Evolutionary conservation across 805 yeast genomes (phyloP).

Genomic region (Yamadazyma takamatsuzukensis): DNA sequence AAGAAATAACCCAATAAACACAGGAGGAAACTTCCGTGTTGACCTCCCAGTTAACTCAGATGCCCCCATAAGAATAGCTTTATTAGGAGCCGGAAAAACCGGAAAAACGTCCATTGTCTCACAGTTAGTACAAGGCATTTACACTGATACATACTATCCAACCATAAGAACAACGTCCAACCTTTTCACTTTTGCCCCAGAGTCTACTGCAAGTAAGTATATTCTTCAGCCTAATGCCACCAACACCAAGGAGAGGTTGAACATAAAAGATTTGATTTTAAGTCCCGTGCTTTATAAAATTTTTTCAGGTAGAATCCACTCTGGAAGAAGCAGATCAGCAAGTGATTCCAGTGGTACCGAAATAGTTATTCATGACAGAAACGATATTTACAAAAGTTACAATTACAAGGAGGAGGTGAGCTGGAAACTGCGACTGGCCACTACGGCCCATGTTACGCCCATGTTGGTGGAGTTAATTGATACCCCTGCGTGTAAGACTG

Average conservation of each 20-base stretch:
- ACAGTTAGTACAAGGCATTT: constrained; percentile 44
- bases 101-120: constrained; percentile 62
- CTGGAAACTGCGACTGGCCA: no score
- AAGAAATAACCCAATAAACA: constrained; percentile 9
- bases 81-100: constrained; percentile 54
- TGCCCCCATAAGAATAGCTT: constrained; percentile 53
- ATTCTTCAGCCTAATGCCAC: constrained; percentile 5
- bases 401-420: constrained; percentile 4
- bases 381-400: constrained; percentile 9
- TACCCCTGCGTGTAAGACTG: constrained; percentile 67
- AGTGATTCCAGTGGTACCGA: constrained; percentile 25
- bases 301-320: constrained; percentile 4
- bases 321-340: constrained; percentile 15
- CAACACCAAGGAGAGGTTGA: neutral
- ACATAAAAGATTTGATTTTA: constrained; percentile 14
- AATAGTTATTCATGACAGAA: constrained; percentile 10
- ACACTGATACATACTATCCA: constrained; percentile 71
- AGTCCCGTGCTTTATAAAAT: constrained; percentile 23
- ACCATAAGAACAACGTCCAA: constrained; percentile 60
- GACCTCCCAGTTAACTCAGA: constrained; percentile 18
- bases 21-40: constrained; percentile 2
- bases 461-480: constrained; percentile 67
- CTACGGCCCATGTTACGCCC: constrained; percentile 44
- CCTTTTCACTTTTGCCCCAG: constrained; percentile 52
- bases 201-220: constrained; percentile 11